Conservation (phyloP, 1,139 yeast species). For the Kazachstania sp. region DNA sequence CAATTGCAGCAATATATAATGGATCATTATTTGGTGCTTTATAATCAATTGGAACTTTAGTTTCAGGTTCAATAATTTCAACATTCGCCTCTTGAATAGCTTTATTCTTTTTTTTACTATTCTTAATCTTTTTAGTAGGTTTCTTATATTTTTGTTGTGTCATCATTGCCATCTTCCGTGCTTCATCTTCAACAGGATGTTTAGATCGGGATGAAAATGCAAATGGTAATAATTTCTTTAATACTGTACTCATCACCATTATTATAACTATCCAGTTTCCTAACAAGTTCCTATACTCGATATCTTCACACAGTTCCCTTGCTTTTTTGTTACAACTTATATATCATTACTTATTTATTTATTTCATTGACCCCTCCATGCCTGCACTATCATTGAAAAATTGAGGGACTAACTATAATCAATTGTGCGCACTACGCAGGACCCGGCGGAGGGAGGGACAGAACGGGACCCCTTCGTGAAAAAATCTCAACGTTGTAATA, state of each 20-base stretch:
- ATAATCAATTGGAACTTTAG: constrained; percentile 2
- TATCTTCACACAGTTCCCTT: too few species aligned
- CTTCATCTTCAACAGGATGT: background rate
- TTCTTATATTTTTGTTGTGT: background rate
- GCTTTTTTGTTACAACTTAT: too few species aligned
- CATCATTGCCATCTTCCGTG: background rate
- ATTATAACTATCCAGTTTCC: too few species aligned
- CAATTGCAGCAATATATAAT: constrained; percentile 3
- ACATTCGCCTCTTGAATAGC: background rate
- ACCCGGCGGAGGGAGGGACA: too few species aligned
- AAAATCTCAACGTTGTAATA: too few species aligned
- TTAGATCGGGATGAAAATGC: background rate
- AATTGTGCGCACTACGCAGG: too few species aligned
- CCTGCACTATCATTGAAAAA: too few species aligned
- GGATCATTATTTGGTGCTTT: constrained; percentile 7
- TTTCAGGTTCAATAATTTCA: background rate
- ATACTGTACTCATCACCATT: background rate
- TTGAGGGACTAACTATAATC: too few species aligned
- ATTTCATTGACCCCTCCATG: too few species aligned
- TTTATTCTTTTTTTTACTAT: background rate
- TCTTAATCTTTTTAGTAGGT: background rate
- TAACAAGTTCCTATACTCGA: too few species aligned
- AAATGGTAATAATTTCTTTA: background rate
- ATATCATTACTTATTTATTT: too few species aligned
- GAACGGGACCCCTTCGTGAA: too few species aligned